These are phyloP conservation scores for Pythium aphanidermatum DNA, from an alignment of 352 stramenopile species.

Conservation along the genomic window DNA sequence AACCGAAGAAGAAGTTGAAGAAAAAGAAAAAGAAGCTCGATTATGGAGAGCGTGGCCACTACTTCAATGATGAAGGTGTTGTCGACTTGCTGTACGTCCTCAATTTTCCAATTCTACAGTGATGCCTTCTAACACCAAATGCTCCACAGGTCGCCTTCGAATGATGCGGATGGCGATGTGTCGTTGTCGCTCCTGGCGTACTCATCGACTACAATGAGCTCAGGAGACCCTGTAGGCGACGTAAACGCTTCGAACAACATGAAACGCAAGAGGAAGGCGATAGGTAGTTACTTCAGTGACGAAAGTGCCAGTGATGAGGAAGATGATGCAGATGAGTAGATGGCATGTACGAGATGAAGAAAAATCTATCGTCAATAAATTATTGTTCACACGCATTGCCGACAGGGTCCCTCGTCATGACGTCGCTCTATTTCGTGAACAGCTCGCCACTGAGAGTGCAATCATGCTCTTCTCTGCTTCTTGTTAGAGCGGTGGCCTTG, in stretches of 20 bases:
- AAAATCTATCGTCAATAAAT: slow-evolving; percentile 19
- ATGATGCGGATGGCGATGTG: slow-evolving; percentile 41
- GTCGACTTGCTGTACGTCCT: slow-evolving; percentile 59
- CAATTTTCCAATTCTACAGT: neutral
- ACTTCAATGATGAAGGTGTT: slow-evolving; percentile 59
- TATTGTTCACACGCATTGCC: slow-evolving; percentile 10
- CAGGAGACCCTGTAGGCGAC: neutral
- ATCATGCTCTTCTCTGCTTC: slow-evolving; percentile 47
- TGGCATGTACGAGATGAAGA: slow-evolving; percentile 2
- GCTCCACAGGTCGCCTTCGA: slow-evolving; percentile 34
- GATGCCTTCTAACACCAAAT: slow-evolving; percentile 1
- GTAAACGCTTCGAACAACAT: too few species aligned
- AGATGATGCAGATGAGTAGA: slow-evolving; percentile 1
- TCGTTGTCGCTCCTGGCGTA: slow-evolving; percentile 70
- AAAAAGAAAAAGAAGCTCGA: slow-evolving; percentile 65
- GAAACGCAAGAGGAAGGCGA: slow-evolving; percentile 28
- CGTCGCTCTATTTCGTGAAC: slow-evolving; percentile 1
- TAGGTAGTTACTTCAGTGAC: slow-evolving; percentile 68
- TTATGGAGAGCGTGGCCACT: slow-evolving; percentile 45
- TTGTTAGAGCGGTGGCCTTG: slow-evolving; percentile 34
- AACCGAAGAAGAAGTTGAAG: slow-evolving; percentile 38
- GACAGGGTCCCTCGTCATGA: too few species aligned
- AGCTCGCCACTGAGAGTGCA: neutral
- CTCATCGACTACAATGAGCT: slow-evolving; percentile 22
- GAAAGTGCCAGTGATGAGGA: slow-evolving; percentile 65